Base-by-base conservation (phyloP, 2,329 filamentous ascomycete species). In the Fusarium sp. region DNA sequence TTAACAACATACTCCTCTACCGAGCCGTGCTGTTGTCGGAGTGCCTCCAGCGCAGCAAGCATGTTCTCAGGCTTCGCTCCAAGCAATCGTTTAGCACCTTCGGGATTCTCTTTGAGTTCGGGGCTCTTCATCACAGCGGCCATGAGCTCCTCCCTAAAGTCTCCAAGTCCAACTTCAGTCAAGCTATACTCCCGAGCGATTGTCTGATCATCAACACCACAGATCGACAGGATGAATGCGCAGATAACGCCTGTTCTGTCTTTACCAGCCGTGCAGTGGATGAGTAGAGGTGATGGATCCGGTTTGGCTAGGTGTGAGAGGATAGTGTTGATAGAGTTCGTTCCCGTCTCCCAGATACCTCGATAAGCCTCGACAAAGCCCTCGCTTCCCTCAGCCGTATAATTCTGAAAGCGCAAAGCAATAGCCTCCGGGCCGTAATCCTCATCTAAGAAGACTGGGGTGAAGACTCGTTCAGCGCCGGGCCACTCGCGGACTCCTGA, bases 261-360 rank as follows among this genome's bases (percentile, higher is more conserved):
- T 78, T 94, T 94, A 14, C 92, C 92, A 0, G 90, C 91, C 0
- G 91, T 92, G 77, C 92, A 94, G 75, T 94, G 91, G 9, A 94
- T 81, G 8, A 93, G 81, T 11, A 91, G 78, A 9, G 89, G 88
- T 2, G 80, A 66, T 4, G 79, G 72, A 3, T 82, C 75, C 6
- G 74, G 69, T 19, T 72, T 67, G 73, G 86, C 77, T 9, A 93
- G 80, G 70, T 92, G 87, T 17, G 79, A 76, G 39, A 93, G 82
- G 44, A 87, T 81, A 3, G 77, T 80, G 34, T 73, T 78, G 62
- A 94, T 91, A 2, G 81, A 77, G 7, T 77, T 76, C 1, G 84
- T 83, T 0, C 83, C 90, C 24, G 83, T 79, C 10, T 79, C 76
- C 36, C 92, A 80, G 61, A 93, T 92, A 67, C 86, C 84, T 24